Evolutionary conservation across 441 rosid species (phyloP).

Genomic region (Heliophila coronopifolia): DNA sequence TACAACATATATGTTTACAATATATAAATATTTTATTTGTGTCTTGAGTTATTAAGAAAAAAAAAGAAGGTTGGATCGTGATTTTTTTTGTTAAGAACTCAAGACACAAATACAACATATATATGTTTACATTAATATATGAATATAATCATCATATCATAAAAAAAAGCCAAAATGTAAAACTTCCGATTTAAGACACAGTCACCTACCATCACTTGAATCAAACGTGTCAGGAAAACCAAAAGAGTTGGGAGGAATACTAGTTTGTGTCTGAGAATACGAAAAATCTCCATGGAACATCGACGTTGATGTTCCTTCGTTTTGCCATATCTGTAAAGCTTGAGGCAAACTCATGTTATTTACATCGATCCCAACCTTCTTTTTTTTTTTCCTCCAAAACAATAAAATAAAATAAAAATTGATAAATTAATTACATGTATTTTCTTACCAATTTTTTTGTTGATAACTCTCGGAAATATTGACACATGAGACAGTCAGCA

Average conservation of each 20-base stretch:
- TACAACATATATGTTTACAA: conserved; percentile 23
- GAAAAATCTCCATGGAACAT: conserved; percentile 34
- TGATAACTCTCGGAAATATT: too few species aligned
- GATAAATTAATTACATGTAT: too few species aligned
- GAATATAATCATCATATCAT: conserved; percentile 14
- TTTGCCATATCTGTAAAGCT: conserved; percentile 60
- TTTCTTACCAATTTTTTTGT: too few species aligned
- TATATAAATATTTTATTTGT: background rate
- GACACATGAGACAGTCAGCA: too few species aligned
- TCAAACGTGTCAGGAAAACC: conserved; percentile 38
- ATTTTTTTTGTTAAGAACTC: too few species aligned
- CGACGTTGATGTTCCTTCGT: conserved; percentile 48
- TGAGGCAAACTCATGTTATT: conserved; percentile 55
- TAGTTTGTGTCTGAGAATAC: conserved; percentile 44
- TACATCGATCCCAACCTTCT: conserved; percentile 50
- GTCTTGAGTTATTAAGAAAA: too few species aligned
- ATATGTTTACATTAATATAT: conserved; percentile 22
- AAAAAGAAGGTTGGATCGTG: too few species aligned
- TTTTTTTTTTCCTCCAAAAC: too few species aligned
- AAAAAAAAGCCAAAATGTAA: background rate
- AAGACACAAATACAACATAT: conserved; percentile 20
- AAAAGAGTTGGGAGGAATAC: conserved; percentile 45
- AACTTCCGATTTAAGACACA: background rate
- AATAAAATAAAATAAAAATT: too few species aligned
- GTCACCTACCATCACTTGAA: conserved; percentile 50